phyloP scores from a whole-genome alignment of 306 rosid genomes.

The Erythrophleum fordii region DNA sequence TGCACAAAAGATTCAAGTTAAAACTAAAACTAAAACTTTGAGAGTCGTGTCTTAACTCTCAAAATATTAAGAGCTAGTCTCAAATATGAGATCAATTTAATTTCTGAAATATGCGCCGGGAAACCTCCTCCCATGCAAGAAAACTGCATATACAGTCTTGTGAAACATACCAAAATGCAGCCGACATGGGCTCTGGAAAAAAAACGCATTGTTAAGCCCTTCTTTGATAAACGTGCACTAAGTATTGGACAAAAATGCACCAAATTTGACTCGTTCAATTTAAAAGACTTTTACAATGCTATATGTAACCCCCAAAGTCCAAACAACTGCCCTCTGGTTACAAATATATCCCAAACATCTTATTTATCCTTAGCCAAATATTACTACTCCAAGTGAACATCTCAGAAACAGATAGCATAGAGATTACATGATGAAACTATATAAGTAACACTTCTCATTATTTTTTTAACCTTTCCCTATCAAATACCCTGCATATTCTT shows the following conservation, averaged over 20 bases:
- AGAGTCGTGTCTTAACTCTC: too few species aligned
- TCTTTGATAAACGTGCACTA: too few species aligned
- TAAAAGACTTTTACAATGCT: not conserved
- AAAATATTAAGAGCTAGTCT: not conserved
- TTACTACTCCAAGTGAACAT: not conserved
- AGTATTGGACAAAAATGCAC: not conserved
- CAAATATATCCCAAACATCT: not conserved
- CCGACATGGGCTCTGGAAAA: not conserved
- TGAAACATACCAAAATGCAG: not conserved
- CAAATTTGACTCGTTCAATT: not conserved
- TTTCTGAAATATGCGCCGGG: not conserved
- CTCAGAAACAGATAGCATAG: not conserved
- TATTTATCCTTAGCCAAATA: not conserved
- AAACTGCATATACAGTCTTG: not conserved
- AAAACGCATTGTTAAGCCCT: too few species aligned
- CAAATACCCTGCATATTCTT: not conserved
- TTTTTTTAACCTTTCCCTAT: not conserved
- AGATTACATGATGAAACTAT: not conserved
- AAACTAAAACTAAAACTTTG: not conserved
- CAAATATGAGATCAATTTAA: not conserved
- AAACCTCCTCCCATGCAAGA: not conserved
- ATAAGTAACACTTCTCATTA: not conserved
- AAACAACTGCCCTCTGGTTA: not conserved
- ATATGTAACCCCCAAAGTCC: not conserved
- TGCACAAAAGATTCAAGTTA: not conserved